Conservation (phyloP, 225 moss, liverwort and hornwort species). For the Marchantia polymorpha region DNA sequence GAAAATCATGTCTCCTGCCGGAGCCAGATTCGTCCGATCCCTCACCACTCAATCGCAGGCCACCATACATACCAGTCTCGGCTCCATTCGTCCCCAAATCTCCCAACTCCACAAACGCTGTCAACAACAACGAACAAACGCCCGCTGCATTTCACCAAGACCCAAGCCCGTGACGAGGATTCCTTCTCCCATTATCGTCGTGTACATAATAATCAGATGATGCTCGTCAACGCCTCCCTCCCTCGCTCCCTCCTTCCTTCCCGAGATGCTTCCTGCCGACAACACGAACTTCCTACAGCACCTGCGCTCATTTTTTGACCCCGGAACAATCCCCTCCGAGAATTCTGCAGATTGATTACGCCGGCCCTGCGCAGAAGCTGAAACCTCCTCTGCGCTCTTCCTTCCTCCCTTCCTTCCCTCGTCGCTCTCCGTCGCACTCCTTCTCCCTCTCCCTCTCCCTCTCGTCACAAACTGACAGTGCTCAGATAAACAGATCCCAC, state of each 20-base stretch:
- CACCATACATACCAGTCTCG: neutral
- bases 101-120: neutral
- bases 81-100: neutral
- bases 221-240: neutral
- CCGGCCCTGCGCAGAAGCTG: neutral
- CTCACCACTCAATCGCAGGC: constrained; percentile 1
- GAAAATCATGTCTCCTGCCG: neutral
- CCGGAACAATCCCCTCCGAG: neutral
- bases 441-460: neutral
- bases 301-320: neutral
- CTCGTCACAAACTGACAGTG: neutral
- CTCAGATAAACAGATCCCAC: no score
- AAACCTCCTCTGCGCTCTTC: neutral
- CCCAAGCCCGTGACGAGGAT: no score
- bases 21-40: neutral
- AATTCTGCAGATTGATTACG: neutral
- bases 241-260: constrained; percentile 7
- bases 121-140: neutral
- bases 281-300: neutral
- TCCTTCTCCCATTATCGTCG: no score
- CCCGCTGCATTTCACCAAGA: no score
- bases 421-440: no score
- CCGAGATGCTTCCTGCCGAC: neutral
- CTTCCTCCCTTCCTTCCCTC: neutral
- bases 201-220: no score